These are phyloP conservation scores for Lipomyces spencermartinsiae DNA, from an alignment of 805 yeast genomes.

Conservation along the genomic window DNA sequence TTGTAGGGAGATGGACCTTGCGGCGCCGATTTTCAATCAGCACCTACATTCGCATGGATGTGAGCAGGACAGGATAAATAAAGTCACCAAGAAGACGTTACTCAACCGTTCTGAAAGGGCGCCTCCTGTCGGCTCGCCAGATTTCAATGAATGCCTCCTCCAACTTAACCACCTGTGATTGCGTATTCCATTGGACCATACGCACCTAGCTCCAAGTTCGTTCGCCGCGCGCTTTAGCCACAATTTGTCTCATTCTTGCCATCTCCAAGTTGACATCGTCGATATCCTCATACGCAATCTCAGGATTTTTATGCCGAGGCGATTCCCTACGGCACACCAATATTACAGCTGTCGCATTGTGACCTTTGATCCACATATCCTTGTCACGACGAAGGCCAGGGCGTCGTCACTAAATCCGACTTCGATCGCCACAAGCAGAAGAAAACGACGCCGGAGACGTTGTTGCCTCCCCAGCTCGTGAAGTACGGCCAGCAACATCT, in stretches of 20 bases:
- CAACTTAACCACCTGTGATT: no score
- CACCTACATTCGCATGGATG: background rate
- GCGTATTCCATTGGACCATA: no score
- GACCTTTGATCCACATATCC: constrained; percentile 3
- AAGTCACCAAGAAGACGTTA: background rate
- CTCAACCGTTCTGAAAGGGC: background rate
- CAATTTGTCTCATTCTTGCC: background rate
- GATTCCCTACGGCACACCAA: background rate
- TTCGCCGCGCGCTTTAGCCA: background rate
- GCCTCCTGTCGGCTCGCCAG: background rate
- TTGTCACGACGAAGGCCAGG: background rate
- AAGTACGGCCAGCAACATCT: no score
- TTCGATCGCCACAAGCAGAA: background rate
- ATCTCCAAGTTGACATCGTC: background rate
- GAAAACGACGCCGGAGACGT: background rate
- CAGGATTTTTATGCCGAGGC: background rate
- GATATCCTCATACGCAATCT: background rate
- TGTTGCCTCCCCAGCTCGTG: background rate
- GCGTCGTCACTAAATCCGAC: background rate
- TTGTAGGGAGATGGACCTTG: background rate
- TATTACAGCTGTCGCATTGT: background rate
- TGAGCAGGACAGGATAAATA: background rate
- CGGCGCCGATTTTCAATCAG: background rate
- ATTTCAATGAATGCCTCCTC: background rate
- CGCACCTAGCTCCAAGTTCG: background rate